These are phyloP conservation scores for Eimeria tenella DNA, from an alignment of 169 alveolate genomes.

Conservation along the genomic window DNA sequence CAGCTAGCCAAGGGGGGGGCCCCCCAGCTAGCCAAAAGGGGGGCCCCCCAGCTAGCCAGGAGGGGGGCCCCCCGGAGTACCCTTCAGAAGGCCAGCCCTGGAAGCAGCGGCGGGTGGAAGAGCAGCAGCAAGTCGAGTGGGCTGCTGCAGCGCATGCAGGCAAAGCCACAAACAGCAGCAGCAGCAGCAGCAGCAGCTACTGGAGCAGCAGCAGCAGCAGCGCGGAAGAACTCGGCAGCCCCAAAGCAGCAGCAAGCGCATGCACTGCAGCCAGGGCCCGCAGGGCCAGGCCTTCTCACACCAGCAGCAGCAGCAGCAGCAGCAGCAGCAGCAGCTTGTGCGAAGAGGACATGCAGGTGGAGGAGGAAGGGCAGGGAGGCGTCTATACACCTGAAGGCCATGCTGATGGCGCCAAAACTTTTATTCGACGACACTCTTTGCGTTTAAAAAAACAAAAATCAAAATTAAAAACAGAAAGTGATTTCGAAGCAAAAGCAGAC, in stretches of 20 bases:
- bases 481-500: no score
- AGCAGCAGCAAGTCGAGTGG: conserved; percentile 1
- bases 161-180: not conserved
- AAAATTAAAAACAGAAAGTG: no score
- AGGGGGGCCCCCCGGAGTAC: no score
- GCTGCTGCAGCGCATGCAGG: not conserved
- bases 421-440: not conserved
- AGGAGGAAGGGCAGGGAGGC: not conserved
- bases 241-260: not conserved
- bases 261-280: not conserved
- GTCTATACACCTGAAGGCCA: not conserved
- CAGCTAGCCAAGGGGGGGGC: no score
- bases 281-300: not conserved
- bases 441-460: not conserved
- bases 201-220: conserved; percentile 2
- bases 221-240: not conserved
- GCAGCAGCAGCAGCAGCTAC: conserved; percentile 5
- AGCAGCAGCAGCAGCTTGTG: conserved; percentile 26
- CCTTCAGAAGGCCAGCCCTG: not conserved
- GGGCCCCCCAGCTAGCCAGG: no score
- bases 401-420: not conserved
- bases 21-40: no score
- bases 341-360: not conserved
- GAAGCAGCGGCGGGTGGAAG: not conserved
- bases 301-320: not conserved